phyloP scores from a whole-genome alignment of 2,329 filamentous ascomycete genomes.

The Diaporthe nobilis region DNA sequence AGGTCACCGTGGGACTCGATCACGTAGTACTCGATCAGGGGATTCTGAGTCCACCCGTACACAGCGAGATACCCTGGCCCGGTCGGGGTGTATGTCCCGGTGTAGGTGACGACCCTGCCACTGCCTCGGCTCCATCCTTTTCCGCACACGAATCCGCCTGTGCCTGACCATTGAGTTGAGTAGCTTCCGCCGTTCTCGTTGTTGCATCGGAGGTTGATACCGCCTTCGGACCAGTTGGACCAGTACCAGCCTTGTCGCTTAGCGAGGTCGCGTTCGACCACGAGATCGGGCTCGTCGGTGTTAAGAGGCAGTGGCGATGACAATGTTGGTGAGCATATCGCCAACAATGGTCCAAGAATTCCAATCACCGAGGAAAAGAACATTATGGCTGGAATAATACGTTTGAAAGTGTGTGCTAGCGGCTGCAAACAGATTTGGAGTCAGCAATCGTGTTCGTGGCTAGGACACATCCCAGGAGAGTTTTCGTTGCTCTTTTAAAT shows the following conservation, averaged over 20 bases:
- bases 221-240: constrained; percentile 60
- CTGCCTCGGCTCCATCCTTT: constrained; percentile 71
- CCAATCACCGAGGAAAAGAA: not conserved
- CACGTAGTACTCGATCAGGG: constrained; percentile 72
- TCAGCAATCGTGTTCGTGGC: not conserved
- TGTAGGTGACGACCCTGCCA: constrained; percentile 54
- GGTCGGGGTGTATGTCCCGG: constrained; percentile 54
- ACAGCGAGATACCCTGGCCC: constrained; percentile 64
- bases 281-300: constrained; percentile 9
- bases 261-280: constrained; percentile 40
- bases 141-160: constrained; percentile 70
- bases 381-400: not conserved
- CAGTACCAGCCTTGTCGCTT: constrained; percentile 57
- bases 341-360: not conserved
- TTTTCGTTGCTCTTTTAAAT: not conserved
- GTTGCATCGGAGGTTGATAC: constrained; percentile 56
- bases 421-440: not conserved
- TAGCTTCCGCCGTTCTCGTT: constrained; percentile 59
- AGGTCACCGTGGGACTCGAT: constrained; percentile 67
- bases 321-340: not conserved
- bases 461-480: not conserved
- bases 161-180: constrained; percentile 58
- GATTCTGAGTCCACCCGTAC: constrained; percentile 70
- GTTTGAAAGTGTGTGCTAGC: too few relatives aligned
- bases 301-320: not conserved